phyloP scores from a whole-genome alignment of 257 asterid genomes.

The Nicotiana undulata region DNA sequence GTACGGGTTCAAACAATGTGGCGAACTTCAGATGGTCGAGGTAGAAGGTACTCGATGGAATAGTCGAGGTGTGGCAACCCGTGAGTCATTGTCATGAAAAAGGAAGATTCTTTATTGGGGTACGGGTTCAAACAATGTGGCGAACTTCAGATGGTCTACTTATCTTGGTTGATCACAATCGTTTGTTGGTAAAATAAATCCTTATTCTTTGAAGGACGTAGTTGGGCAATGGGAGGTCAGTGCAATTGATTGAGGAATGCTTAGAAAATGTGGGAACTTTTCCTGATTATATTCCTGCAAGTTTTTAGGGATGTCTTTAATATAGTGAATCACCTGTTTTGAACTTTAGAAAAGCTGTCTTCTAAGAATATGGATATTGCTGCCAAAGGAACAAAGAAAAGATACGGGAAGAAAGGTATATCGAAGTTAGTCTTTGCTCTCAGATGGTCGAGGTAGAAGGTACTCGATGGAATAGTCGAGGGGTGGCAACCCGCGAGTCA shows the following conservation, averaged over 20 bases:
- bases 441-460: too few species aligned
- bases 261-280: neutral
- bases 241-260: neutral
- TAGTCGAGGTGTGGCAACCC: too few species aligned
- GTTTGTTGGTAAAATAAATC: neutral
- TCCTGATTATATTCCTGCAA: neutral
- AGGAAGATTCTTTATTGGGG: neutral
- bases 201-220: neutral
- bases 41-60: too few species aligned
- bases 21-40: neutral
- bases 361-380: neutral
- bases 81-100: too few species aligned
- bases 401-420: neutral
- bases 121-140: neutral
- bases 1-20: neutral
- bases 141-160: neutral
- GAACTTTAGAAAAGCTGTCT: neutral
- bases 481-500: too few species aligned
- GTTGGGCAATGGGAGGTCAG: neutral
- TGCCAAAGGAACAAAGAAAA: neutral
- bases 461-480: too few species aligned
- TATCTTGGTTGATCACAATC: neutral
- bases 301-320: neutral
- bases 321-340: neutral
- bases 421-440: neutral